phyloP scores from a whole-genome alignment of 164 flowering plant genomes.

The Sextonia rubra region DNA sequence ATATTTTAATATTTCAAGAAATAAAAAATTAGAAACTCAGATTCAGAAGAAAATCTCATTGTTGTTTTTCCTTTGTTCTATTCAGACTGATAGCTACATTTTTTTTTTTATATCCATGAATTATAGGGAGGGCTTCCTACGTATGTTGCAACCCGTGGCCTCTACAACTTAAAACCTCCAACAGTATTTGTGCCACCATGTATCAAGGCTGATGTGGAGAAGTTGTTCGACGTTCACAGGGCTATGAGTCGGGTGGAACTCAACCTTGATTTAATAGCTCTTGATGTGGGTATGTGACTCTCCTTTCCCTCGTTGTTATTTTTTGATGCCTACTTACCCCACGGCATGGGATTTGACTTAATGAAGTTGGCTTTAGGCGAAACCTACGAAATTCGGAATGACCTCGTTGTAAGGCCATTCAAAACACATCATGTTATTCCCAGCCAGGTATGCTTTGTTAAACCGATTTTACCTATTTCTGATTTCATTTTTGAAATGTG shows the following conservation, averaged over 20 bases:
- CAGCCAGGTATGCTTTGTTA: constrained; percentile 66
- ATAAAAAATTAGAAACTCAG: too few species aligned
- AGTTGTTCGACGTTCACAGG: constrained; percentile 76
- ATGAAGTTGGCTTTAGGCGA: constrained; percentile 51
- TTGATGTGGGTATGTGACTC: constrained; percentile 76
- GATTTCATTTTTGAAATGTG: neutral
- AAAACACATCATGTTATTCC: constrained; percentile 89
- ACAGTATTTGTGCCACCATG: constrained; percentile 88
- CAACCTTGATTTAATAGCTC: constrained; percentile 70
- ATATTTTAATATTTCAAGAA: too few species aligned
- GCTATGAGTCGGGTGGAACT: constrained; percentile 72
- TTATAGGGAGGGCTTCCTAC: constrained; percentile 95
- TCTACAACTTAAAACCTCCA: constrained; percentile 87
- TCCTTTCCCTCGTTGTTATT: neutral
- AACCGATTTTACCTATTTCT: neutral
- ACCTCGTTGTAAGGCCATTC: constrained; percentile 88
- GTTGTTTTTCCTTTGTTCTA: neutral
- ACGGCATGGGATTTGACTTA: neutral
- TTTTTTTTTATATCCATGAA: neutral
- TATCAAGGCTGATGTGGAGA: constrained; percentile 89
- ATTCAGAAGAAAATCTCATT: too few species aligned
- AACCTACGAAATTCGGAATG: constrained; percentile 83
- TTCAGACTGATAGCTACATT: neutral
- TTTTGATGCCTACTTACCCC: neutral
- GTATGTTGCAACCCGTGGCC: constrained; percentile 95